Conservation (phyloP, 116 monocot genomes). For the Iris pallida region DNA sequence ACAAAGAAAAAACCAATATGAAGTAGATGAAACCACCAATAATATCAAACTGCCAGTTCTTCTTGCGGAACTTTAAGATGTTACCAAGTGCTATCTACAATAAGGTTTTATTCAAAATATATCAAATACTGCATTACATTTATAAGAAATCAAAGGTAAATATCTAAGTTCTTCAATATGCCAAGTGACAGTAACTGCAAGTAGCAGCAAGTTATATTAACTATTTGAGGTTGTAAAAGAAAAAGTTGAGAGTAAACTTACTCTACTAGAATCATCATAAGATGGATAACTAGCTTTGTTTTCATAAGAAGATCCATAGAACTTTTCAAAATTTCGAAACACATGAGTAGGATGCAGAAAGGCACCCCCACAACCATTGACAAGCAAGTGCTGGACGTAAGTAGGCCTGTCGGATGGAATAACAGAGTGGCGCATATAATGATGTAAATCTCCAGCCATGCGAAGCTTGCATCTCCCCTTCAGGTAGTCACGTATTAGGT, state of each 20-base stretch:
- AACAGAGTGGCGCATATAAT: conserved; percentile 88
- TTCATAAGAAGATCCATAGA: conserved; percentile 57
- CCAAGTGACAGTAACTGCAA: not conserved
- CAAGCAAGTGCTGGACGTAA: conserved; percentile 75
- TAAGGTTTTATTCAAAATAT: not conserved
- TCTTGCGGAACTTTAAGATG: conserved; percentile 87
- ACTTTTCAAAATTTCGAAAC: conserved; percentile 62
- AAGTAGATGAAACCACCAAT: conserved; percentile 90
- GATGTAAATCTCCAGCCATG: conserved; percentile 87
- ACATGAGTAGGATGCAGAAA: conserved; percentile 93
- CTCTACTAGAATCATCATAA: conserved; percentile 75
- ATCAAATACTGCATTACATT: not conserved
- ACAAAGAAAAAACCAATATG: conserved; percentile 80
- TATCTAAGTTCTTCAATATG: not conserved
- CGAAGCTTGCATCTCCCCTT: conserved; percentile 81
- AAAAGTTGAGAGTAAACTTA: conserved; percentile 19
- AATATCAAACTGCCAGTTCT: conserved; percentile 95
- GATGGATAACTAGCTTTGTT: conserved; percentile 78
- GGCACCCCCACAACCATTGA: conserved; percentile 94
- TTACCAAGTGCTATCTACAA: conserved; percentile 83
- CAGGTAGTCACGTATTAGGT: conserved; percentile 71
- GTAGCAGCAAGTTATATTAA: no score
- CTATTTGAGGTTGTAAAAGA: not conserved
- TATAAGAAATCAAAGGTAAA: not conserved
- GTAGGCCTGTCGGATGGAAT: conserved; percentile 39